A percentile compares a stretch with the other conserved stretches of the same genome.
Evolutionary conservation across 1,284 basidiomycete species (phyloP).

Genomic region (Ceratobasidium sp.): DNA sequence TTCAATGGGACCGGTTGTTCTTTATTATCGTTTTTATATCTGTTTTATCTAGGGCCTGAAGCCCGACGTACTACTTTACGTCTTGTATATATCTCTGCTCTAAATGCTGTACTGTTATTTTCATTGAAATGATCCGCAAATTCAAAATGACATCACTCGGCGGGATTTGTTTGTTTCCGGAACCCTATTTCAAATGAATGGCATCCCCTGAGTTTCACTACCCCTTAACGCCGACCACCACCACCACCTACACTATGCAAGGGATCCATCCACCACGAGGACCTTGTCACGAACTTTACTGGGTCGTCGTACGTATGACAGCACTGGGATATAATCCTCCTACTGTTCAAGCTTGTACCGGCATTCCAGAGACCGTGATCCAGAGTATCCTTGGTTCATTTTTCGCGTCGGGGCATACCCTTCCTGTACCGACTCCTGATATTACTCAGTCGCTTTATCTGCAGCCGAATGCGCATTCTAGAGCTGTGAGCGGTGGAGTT

Average conservation of each 20-base stretch:
- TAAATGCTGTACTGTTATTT: too few species aligned
- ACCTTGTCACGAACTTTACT: neutral
- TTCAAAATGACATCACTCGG: neutral
- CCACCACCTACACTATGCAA: neutral
- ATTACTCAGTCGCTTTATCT: neutral
- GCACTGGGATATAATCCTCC: slow-evolving; percentile 12
- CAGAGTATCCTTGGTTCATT: neutral
- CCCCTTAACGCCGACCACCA: neutral
- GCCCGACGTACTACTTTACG: too few species aligned
- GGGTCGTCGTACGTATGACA: neutral
- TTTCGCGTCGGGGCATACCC: neutral
- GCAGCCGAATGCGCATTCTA: neutral
- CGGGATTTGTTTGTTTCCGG: neutral
- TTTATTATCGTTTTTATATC: neutral
- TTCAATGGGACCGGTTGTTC: too few species aligned
- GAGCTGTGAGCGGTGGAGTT: too few species aligned
- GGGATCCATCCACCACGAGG: neutral
- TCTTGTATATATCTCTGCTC: too few species aligned
- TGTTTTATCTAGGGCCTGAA: neutral
- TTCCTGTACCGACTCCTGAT: neutral
- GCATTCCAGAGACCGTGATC: neutral
- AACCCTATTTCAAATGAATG: neutral
- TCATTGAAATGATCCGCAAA: too few species aligned
- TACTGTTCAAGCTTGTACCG: neutral
- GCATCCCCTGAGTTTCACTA: neutral